phyloP scores from a whole-genome alignment of 2,329 filamentous ascomycete species.

The Exophiala alcalophila region DNA sequence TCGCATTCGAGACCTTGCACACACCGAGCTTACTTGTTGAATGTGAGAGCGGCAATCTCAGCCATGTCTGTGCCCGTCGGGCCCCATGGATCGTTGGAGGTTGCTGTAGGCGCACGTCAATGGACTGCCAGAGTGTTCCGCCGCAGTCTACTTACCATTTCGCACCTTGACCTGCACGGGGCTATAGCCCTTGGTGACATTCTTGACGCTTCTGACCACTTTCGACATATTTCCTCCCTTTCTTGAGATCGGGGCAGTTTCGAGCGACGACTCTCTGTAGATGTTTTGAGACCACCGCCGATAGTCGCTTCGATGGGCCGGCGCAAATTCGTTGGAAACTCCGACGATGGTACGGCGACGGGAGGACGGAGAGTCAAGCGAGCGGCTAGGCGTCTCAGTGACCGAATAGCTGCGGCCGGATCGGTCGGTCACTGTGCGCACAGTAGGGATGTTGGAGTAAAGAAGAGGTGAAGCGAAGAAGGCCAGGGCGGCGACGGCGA shows the following conservation, averaged over 20 bases:
- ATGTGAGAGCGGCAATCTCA: constrained; percentile 96
- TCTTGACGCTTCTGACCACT: constrained; percentile 96
- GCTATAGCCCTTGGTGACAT: constrained; percentile 98
- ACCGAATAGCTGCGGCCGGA: constrained; percentile 27
- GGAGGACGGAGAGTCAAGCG: constrained; percentile 19
- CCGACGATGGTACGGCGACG: constrained; percentile 26
- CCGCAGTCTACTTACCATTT: constrained; percentile 66
- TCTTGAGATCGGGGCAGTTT: constrained; percentile 21
- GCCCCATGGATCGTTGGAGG: constrained; percentile 98
- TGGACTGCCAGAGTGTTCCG: constrained; percentile 1
- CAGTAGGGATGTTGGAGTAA: constrained; percentile 23
- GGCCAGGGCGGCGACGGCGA: constrained; percentile 22
- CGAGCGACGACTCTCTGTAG: constrained; percentile 23
- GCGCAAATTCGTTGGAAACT: constrained; percentile 20
- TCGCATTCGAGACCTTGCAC: no score
- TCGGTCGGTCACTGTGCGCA: constrained; percentile 27
- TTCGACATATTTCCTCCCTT: constrained; percentile 69
- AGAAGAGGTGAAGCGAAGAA: constrained; percentile 30
- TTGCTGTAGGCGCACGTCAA: constrained; percentile 59
- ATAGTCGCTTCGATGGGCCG: constrained; percentile 4
- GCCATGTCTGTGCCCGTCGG: constrained; percentile 97
- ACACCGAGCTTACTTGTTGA: constrained; percentile 70
- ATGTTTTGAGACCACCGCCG: constrained; percentile 16
- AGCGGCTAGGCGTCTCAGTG: constrained; percentile 27
- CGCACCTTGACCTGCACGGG: constrained; percentile 95